phyloP scores from a whole-genome alignment of 257 asterid species.

The Catharanthus roseus region DNA sequence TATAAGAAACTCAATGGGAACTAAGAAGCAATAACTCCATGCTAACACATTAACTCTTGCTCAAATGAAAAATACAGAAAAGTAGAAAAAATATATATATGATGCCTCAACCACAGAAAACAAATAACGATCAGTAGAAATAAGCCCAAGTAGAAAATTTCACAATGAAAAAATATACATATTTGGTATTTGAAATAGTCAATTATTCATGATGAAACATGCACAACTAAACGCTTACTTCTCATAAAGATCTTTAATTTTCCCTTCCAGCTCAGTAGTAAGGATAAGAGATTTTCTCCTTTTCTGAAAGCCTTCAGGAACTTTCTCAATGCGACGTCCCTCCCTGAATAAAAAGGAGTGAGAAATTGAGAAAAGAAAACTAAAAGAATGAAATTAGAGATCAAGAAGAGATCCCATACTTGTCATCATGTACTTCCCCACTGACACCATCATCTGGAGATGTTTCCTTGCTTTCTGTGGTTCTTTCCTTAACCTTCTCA shows the following conservation, averaged over 20 bases:
- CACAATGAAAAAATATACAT: not conserved
- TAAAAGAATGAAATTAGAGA: constrained; percentile 8
- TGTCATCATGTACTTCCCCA: constrained; percentile 29
- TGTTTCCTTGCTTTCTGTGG: constrained; percentile 28
- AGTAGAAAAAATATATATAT: no score
- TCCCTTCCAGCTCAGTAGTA: constrained; percentile 40
- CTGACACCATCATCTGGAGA: constrained; percentile 20
- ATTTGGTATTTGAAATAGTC: not conserved
- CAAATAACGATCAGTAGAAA: not conserved
- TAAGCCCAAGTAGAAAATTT: not conserved
- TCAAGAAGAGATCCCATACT: constrained; percentile 30
- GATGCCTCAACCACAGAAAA: not conserved
- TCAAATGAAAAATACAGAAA: no score
- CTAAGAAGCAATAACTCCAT: not conserved
- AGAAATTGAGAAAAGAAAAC: constrained; percentile 13
- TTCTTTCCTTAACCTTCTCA: constrained; percentile 19
- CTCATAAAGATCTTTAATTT: constrained; percentile 58
- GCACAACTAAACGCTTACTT: constrained; percentile 41
- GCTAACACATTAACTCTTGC: not conserved
- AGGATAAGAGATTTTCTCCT: constrained; percentile 36
- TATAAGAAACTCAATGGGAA: not conserved
- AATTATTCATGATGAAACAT: not conserved
- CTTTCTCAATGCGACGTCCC: constrained; percentile 29
- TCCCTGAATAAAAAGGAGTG: constrained; percentile 40
- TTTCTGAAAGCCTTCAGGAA: constrained; percentile 29